These are phyloP conservation scores for Colletotrichum melonis DNA, from an alignment of 2,329 filamentous ascomycete genomes.

Conservation along the genomic window DNA sequence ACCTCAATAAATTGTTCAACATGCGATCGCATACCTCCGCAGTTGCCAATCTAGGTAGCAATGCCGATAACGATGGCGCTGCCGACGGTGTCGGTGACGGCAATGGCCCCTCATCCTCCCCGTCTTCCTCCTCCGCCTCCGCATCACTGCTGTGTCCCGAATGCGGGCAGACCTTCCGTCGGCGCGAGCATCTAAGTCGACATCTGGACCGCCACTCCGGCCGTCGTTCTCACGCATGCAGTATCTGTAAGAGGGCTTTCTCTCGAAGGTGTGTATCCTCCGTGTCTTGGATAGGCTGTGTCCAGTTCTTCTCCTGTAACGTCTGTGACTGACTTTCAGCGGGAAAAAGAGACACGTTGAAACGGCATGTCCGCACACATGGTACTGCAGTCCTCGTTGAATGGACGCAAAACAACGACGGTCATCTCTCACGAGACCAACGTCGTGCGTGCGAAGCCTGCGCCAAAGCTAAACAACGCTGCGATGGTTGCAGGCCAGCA, in stretches of 20 bases:
- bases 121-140: not conserved
- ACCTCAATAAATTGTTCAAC: not conserved
- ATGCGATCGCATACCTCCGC: not conserved
- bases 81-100: not conserved
- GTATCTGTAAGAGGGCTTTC: not conserved
- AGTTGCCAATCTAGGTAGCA: not conserved
- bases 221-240: not conserved
- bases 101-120: not conserved
- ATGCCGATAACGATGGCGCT: not conserved
- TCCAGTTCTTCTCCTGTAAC: not conserved
- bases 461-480: constrained; percentile 7
- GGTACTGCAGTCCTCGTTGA: not conserved
- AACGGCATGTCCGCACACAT: not conserved
- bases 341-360: not conserved
- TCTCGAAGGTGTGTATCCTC: not conserved
- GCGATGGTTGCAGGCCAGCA: constrained; percentile 3
- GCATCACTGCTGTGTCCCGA: constrained; percentile 7
- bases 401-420: not conserved
- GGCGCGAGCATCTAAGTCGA: constrained; percentile 7
- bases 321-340: not conserved
- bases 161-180: constrained; percentile 3
- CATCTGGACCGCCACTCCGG: constrained; percentile 10
- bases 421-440: not conserved
- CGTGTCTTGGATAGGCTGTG: not conserved
- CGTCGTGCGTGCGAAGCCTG: constrained; percentile 14